Conservation (phyloP, 345 rosid species). For the Brassica incana region DNA sequence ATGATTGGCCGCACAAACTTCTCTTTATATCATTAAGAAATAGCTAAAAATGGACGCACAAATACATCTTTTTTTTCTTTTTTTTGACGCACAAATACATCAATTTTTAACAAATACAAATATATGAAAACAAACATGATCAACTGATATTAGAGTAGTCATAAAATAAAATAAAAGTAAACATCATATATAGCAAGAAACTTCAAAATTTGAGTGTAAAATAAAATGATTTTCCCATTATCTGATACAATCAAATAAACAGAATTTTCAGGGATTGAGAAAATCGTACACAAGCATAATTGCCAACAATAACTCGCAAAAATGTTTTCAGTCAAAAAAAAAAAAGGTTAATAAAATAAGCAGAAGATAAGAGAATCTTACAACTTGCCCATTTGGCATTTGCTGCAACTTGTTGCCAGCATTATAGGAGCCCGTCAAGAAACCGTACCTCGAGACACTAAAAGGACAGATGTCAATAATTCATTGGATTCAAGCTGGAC, state of each 20-base stretch:
- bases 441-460: slow-evolving; percentile 8
- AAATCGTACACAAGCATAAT: background rate
- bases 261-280: background rate
- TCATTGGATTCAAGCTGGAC: slow-evolving; percentile 11
- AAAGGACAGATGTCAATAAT: background rate
- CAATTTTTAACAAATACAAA: background rate
- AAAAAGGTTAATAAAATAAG: background rate
- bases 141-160: background rate
- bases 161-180: background rate
- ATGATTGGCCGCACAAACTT: background rate
- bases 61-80: background rate
- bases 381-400: slow-evolving; percentile 27
- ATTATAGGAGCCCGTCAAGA: background rate
- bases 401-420: background rate
- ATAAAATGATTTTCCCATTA: background rate
- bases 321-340: background rate
- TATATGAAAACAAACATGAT: background rate
- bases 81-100: background rate
- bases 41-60: background rate
- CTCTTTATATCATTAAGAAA: background rate
- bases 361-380: slow-evolving; percentile 9
- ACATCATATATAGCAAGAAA: background rate
- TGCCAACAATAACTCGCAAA: background rate
- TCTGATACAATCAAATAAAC: background rate
- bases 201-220: background rate